phyloP scores from a whole-genome alignment of 2,329 filamentous ascomycete species.

The Xylaria sp. region DNA sequence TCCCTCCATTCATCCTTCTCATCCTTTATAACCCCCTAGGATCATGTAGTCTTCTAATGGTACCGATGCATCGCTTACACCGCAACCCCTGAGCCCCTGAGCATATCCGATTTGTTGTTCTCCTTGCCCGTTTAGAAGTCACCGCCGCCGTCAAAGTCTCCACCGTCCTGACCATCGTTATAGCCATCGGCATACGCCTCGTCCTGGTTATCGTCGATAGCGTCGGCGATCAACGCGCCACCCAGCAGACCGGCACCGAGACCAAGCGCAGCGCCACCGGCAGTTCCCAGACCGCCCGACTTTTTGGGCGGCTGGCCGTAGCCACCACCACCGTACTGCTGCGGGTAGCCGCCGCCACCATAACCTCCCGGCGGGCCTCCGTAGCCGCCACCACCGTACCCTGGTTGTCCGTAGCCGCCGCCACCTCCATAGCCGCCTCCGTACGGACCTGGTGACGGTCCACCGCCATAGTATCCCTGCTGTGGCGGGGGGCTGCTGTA shows the following conservation, averaged over 20 bases:
- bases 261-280: slow-evolving; percentile 80
- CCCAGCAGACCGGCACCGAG: slow-evolving; percentile 84
- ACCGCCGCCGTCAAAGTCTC: slow-evolving; percentile 50
- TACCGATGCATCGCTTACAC: background rate
- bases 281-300: slow-evolving; percentile 71
- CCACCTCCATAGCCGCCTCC: slow-evolving; percentile 44
- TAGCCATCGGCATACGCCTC: slow-evolving; percentile 67
- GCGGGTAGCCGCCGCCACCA: slow-evolving; percentile 48
- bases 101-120: background rate
- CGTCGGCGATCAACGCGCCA: slow-evolving; percentile 76
- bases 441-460: slow-evolving; percentile 50
- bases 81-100: background rate
- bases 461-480: slow-evolving; percentile 51
- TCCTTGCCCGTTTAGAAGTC: slow-evolving; percentile 52
- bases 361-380: slow-evolving; percentile 31
- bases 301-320: slow-evolving; percentile 52
- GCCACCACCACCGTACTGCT: slow-evolving; percentile 31
- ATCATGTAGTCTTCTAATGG: background rate
- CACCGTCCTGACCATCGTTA: slow-evolving; percentile 53
- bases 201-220: slow-evolving; percentile 71
- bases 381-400: slow-evolving; percentile 42
- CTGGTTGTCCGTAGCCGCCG: slow-evolving; percentile 51
- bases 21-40: background rate
- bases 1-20: background rate
- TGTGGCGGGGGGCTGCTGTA: slow-evolving; percentile 50